Conservation (phyloP, 2,329 filamentous ascomycete species). For the Neofusicoccum sp. region DNA sequence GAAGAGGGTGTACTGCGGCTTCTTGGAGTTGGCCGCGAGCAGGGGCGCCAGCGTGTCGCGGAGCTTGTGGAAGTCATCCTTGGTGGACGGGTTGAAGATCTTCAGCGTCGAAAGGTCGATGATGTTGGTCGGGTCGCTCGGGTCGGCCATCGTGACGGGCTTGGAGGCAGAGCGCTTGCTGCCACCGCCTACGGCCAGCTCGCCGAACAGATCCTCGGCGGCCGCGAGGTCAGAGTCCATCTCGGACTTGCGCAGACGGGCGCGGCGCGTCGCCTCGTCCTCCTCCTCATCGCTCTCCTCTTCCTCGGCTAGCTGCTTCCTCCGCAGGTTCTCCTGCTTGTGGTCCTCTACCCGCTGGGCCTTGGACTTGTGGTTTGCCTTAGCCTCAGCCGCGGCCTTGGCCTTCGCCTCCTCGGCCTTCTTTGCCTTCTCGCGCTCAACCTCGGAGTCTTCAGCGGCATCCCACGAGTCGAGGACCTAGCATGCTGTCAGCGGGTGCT, state of each 20-base stretch:
- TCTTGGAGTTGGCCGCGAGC: conserved; percentile 72
- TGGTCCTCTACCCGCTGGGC: conserved; percentile 80
- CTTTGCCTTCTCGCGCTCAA: conserved; percentile 89
- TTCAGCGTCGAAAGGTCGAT: conserved; percentile 78
- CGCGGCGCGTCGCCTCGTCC: conserved; percentile 68
- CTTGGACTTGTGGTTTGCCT: conserved; percentile 88
- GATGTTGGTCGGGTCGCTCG: conserved; percentile 70
- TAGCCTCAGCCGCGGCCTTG: conserved; percentile 83
- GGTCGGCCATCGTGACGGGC: conserved; percentile 66
- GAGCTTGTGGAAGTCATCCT: conserved; percentile 78
- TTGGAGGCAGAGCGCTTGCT: conserved; percentile 69
- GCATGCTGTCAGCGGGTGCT: not conserved
- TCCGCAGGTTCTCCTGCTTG: conserved; percentile 58
- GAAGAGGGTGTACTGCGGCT: conserved; percentile 87
- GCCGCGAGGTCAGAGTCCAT: conserved; percentile 85
- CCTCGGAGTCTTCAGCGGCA: conserved; percentile 93
- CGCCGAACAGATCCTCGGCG: conserved; percentile 86
- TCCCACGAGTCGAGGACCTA: conserved; percentile 97
- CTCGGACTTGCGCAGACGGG: conserved; percentile 74
- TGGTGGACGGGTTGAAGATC: conserved; percentile 86
- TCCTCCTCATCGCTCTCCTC: conserved; percentile 63
- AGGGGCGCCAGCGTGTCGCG: conserved; percentile 78
- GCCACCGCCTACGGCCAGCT: conserved; percentile 65
- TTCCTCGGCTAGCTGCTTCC: conserved; percentile 54
- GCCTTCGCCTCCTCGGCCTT: conserved; percentile 83